phyloP scores from a whole-genome alignment of 73 alveolate genomes.

The Paramecium pentaurelia region DNA sequence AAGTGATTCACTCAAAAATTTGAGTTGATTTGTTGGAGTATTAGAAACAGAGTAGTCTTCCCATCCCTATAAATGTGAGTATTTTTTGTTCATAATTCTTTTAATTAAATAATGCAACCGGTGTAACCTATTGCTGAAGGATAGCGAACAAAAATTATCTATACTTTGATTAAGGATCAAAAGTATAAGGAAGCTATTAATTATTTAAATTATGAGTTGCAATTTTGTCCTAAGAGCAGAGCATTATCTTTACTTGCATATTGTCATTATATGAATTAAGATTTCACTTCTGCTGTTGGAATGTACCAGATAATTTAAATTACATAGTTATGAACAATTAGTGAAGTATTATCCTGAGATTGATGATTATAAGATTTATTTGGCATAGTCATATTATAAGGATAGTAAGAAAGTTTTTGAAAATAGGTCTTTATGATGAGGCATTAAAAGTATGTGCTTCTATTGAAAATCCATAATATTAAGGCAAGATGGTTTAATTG shows the following conservation, averaged over 20 bases:
- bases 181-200: constrained; percentile 68
- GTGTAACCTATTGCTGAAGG: constrained; percentile 65
- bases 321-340: constrained; percentile 56
- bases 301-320: constrained; percentile 30
- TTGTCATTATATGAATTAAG: constrained; percentile 66
- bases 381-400: constrained; percentile 64
- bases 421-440: constrained; percentile 73
- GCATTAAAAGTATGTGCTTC: constrained; percentile 83
- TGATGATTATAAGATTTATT: constrained; percentile 66
- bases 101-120: constrained; percentile 50
- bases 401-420: constrained; percentile 53
- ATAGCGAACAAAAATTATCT: constrained; percentile 65
- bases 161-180: constrained; percentile 65
- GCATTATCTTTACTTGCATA: constrained; percentile 69
- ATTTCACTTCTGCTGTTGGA: constrained; percentile 63
- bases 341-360: constrained; percentile 70
- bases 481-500: constrained; percentile 71
- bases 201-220: constrained; percentile 64
- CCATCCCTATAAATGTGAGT: constrained; percentile 11
- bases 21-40: neutral
- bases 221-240: constrained; percentile 65
- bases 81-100: neutral
- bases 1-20: neutral
- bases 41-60: neutral
- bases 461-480: constrained; percentile 74